These are phyloP conservation scores for Eucalyptus viminalis DNA, from an alignment of 345 rosid genomes.

Conservation along the genomic window DNA sequence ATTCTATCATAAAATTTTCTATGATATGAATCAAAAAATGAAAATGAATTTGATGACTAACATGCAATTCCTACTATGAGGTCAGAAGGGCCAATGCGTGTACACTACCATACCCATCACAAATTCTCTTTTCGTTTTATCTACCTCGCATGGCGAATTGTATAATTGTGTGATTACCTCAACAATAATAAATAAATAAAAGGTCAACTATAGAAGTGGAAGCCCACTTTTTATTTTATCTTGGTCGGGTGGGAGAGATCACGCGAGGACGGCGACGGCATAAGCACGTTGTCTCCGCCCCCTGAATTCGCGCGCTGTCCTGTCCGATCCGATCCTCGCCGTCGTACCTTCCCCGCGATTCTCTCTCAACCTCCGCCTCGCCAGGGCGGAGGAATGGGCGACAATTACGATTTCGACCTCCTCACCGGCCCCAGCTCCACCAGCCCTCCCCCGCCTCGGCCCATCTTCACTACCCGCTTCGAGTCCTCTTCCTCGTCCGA, in stretches of 20 bases:
- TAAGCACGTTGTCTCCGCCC: background rate
- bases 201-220: background rate
- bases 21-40: accelerated
- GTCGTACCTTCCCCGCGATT: background rate
- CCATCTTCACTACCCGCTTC: slow-evolving; percentile 40
- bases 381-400: background rate
- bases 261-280: background rate
- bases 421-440: background rate
- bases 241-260: background rate
- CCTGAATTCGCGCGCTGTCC: background rate
- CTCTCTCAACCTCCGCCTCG: background rate
- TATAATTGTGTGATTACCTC: too few relatives aligned
- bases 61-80: accelerated
- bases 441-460: background rate
- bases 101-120: background rate
- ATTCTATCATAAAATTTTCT: too few relatives aligned
- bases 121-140: too few relatives aligned
- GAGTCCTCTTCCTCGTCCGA: slow-evolving; percentile 12
- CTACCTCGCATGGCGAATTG: background rate
- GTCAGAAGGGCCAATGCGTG: background rate
- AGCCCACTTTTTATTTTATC: background rate
- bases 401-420: background rate
- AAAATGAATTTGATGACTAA: background rate
- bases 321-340: background rate
- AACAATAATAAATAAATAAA: background rate